These are phyloP conservation scores for Leishmania guyanensis DNA, from an alignment of 208 protist genomes.

Conservation along the genomic window DNA sequence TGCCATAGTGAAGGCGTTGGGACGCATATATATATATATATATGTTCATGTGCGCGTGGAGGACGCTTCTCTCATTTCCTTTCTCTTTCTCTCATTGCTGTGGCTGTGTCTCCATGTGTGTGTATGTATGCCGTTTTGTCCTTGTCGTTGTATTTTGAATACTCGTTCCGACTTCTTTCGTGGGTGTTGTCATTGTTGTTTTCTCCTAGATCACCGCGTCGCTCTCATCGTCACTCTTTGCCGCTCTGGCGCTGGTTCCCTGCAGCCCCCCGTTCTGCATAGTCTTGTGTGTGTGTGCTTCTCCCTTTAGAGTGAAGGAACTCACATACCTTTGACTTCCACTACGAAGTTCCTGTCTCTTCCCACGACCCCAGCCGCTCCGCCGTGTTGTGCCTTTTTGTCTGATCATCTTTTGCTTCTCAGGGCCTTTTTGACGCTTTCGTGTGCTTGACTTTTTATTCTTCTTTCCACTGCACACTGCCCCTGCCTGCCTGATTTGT, in stretches of 20 bases:
- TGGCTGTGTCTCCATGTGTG: neutral
- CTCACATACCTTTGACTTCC: neutral
- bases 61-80: too few species aligned
- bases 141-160: neutral
- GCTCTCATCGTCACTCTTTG: neutral
- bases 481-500: too few species aligned
- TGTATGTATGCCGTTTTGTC: neutral
- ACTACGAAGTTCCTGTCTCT: neutral
- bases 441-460: too few species aligned
- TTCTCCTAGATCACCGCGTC: neutral
- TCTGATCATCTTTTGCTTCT: neutral
- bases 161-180: neutral
- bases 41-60: neutral
- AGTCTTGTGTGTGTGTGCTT: neutral
- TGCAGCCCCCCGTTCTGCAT: neutral
- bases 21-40: neutral
- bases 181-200: neutral
- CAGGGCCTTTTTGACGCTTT: neutral
- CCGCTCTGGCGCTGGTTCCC: neutral
- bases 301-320: neutral
- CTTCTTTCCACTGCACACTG: too few species aligned
- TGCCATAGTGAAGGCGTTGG: neutral
- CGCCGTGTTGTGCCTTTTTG: neutral
- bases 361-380: neutral
- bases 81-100: neutral